Evolutionary conservation across 495 filamentous ascomycete species (phyloP).

Genomic region (Neurospora intermedia): DNA sequence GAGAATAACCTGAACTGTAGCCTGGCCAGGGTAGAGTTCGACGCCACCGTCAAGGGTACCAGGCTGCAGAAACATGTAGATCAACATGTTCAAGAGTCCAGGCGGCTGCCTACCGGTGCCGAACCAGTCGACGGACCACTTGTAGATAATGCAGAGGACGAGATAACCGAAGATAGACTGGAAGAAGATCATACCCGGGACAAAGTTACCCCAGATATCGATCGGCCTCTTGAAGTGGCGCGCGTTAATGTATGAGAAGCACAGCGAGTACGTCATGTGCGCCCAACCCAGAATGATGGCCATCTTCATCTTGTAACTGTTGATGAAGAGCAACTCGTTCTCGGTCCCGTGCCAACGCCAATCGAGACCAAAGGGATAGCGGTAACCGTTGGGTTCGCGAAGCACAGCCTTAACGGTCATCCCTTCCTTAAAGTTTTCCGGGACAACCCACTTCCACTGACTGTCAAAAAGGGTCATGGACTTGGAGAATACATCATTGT

Average conservation of each 20-base stretch:
- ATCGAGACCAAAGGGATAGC: slow-evolving; percentile 92
- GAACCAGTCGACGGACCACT: slow-evolving; percentile 88
- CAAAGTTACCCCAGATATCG: slow-evolving; percentile 93
- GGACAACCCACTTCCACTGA: slow-evolving; percentile 72
- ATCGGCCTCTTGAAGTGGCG: slow-evolving; percentile 87
- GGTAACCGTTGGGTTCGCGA: slow-evolving; percentile 45
- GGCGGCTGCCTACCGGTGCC: slow-evolving; percentile 57
- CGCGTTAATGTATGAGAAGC: slow-evolving; percentile 85
- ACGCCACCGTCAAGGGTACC: slow-evolving; percentile 54
- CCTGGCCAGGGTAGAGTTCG: slow-evolving; percentile 68
- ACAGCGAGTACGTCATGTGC: slow-evolving; percentile 97
- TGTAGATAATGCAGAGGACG: slow-evolving; percentile 87
- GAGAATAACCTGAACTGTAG: slow-evolving; percentile 59
- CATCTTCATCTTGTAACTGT: slow-evolving; percentile 99
- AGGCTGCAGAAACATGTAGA: slow-evolving; percentile 96
- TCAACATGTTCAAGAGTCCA: slow-evolving; percentile 93
- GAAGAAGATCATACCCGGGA: slow-evolving; percentile 99
- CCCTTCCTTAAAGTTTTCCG: slow-evolving; percentile 50
- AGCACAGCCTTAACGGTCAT: slow-evolving; percentile 50
- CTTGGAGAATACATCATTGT: slow-evolving; percentile 96
- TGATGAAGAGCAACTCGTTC: slow-evolving; percentile 86
- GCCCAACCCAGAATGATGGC: slow-evolving; percentile 91
- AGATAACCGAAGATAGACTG: slow-evolving; percentile 98
- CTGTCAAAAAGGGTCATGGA: slow-evolving; percentile 77
- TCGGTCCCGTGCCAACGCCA: slow-evolving; percentile 95